Evolutionary conservation across 75 land plant genomes (phyloP), one percentile per base, ranked within the genome.

Genomic region (Cryptomeria japonica): DNA sequence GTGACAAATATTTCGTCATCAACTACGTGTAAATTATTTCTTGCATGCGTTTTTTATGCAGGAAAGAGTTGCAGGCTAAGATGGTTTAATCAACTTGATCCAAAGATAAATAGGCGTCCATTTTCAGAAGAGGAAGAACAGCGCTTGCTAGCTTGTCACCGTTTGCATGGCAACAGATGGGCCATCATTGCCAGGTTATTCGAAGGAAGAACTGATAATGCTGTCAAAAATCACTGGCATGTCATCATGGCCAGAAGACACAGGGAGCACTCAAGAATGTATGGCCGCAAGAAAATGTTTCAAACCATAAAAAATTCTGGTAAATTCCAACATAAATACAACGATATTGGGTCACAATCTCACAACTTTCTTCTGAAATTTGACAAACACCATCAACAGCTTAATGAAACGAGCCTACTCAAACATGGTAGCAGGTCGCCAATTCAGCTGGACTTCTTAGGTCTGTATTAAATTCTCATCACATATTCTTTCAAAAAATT

Each of bases 181-280:
- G 94, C 96, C 3, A 53, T 95, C 39, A 95, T 95, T 6, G 94
- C 96, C 0, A 85, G 94, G 37, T 89, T 95, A 76, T 94, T 95
- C 83, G 95, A 95, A 19, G 96, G 96, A 4, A 83, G 96, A 86
- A 95, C 96, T 6, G 96, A 95, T 82, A 95, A 95, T 87, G 93
- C 96, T 2, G 94, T 95, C 64, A 95, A 95, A 92, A 95, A 95
- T 70, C 96, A 95, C 77, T 95, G 96, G 96, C 96, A 95, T 68
- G 96, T 95, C 6, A 90, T 95, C 91, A 95, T 93, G 95, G 95
- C 95, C 77, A 87, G 95, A 83, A 91, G 90, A 84, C 92, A 93
- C 61, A 88, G 96, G 84, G 94, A 93, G 38, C 87, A 87, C 13
- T 80, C 87, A 79, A 87, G 89, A 87, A 31, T 88, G 1, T 90